A percentile compares a stretch with the other conserved stretches of the same genome.
Evolutionary conservation across 2,329 filamentous ascomycete species (phyloP).

Genomic region (Penicillium sp.): DNA sequence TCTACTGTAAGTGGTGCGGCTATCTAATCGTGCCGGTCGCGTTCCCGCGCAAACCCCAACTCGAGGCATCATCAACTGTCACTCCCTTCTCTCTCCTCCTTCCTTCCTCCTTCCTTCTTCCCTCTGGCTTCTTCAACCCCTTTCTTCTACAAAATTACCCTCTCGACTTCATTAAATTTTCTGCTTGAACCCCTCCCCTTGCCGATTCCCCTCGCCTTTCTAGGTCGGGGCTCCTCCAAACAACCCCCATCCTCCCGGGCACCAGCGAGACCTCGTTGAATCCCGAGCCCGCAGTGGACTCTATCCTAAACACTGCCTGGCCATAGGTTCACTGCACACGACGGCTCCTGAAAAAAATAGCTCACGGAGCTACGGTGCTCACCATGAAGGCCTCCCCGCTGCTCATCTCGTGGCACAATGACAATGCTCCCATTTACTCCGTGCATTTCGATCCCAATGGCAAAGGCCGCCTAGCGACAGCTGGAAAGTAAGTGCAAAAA

Average conservation of each 20-base stretch:
- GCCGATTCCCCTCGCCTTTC: neutral
- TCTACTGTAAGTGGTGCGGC: constrained; percentile 11
- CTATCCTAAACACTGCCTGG: neutral
- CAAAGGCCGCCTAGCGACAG: constrained; percentile 89
- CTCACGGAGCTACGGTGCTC: constrained; percentile 35
- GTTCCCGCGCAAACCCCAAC: constrained; percentile 31
- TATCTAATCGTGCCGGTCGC: constrained; percentile 32
- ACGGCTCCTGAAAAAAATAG: constrained; percentile 16
- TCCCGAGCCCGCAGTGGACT: constrained; percentile 8
- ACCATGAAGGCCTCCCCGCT: constrained; percentile 94
- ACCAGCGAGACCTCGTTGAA: constrained; percentile 13
- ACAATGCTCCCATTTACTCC: constrained; percentile 95
- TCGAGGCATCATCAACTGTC: constrained; percentile 31
- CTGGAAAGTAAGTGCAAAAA: constrained; percentile 65
- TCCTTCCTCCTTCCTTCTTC: neutral
- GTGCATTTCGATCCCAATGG: constrained; percentile 93
- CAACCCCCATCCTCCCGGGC: constrained; percentile 9
- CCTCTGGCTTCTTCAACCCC: neutral
- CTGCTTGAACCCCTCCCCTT: constrained; percentile 2
- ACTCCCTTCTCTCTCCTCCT: constrained; percentile 3
- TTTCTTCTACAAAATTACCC: neutral
- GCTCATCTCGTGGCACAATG: constrained; percentile 98
- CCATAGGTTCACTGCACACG: neutral
- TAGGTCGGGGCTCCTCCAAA: constrained; percentile 5
- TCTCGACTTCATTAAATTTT: neutral